These are phyloP conservation scores for Aspergillus heteromorphus DNA, from an alignment of 495 filamentous ascomycete genomes.

Conservation along the genomic window DNA sequence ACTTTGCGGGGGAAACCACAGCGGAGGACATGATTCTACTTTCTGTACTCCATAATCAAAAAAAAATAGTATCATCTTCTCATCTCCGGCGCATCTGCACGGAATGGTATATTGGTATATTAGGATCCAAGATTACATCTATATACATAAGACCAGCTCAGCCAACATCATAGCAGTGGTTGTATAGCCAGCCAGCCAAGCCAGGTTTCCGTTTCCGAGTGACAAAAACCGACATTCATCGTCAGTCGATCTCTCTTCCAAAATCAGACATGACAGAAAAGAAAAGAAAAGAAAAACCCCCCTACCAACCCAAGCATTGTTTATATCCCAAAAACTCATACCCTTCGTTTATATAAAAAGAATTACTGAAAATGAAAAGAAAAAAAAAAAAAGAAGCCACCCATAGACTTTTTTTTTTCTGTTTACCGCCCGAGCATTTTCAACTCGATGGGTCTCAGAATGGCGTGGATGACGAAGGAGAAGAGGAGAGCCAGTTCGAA, in stretches of 20 bases:
- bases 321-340: neutral
- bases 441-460: slow-evolving; percentile 32
- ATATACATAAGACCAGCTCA: neutral
- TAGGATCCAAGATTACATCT: neutral
- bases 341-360: neutral
- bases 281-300: no score
- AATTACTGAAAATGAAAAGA: slow-evolving; percentile 6
- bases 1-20: no score
- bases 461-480: slow-evolving; percentile 25
- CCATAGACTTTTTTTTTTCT: no score
- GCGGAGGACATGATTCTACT: no score
- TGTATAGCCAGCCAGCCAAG: no score
- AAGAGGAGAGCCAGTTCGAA: slow-evolving; percentile 60
- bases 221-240: neutral
- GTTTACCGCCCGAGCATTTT: slow-evolving; percentile 32
- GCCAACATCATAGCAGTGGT: neutral
- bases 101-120: neutral
- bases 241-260: neutral
- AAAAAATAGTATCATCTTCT: no score
- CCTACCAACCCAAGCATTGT: neutral
- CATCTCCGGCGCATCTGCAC: neutral
- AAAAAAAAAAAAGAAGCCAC: neutral
- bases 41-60: no score
- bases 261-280: neutral
- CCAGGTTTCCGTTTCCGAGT: neutral